phyloP scores from a whole-genome alignment of 768 basidiomycete genomes.

The Mycena pura region DNA sequence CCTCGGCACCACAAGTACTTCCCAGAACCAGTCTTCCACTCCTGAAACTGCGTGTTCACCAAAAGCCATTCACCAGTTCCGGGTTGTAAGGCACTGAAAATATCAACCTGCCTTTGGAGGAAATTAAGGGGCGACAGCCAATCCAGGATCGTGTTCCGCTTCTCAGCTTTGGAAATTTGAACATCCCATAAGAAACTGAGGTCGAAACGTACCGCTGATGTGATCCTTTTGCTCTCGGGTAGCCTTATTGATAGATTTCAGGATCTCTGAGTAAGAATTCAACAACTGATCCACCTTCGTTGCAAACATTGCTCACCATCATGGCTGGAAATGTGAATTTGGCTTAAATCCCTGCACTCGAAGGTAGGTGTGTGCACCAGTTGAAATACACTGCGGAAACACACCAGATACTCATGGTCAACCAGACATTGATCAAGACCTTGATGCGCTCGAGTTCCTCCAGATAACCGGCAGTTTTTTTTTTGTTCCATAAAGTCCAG shows the following conservation, averaged over 20 bases:
- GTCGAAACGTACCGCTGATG: background rate
- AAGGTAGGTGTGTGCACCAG: background rate
- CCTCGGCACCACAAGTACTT: slow-evolving; percentile 1
- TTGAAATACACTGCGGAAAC: background rate
- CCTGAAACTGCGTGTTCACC: background rate
- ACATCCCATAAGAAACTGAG: background rate
- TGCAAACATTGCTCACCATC: background rate
- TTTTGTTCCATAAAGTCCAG: background rate
- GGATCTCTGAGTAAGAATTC: background rate
- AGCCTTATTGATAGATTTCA: background rate
- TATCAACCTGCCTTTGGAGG: background rate
- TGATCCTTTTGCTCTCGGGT: background rate
- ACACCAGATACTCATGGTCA: background rate
- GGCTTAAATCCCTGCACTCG: no score
- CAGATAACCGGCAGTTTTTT: background rate
- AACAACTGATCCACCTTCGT: background rate
- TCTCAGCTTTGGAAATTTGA: background rate
- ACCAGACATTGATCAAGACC: background rate
- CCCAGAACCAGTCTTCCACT: background rate
- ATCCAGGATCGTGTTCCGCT: background rate
- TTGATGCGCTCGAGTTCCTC: background rate
- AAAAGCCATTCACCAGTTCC: background rate
- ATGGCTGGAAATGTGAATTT: background rate
- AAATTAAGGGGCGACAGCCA: background rate
- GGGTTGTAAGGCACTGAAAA: background rate